Conservation (phyloP, 2,329 filamentous ascomycete species). For the Tolypocladium cylindrosporum region DNA sequence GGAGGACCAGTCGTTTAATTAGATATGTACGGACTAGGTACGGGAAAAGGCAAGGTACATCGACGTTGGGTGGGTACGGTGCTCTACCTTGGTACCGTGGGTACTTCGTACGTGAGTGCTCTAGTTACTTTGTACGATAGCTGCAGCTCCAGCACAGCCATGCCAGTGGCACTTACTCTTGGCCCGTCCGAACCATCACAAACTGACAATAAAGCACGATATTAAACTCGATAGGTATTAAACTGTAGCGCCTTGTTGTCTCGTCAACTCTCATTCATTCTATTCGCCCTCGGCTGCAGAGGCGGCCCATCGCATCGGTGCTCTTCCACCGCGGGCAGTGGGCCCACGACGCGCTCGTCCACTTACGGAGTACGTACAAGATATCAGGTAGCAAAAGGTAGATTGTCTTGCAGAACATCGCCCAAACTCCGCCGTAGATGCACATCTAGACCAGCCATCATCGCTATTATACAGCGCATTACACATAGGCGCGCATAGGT, state of each 20-base stretch:
- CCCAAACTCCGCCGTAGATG: not conserved
- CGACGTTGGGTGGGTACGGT: no score
- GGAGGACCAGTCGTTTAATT: not conserved
- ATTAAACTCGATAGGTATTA: no score
- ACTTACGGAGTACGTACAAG: no score
- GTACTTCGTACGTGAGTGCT: no score
- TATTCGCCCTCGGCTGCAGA: not conserved
- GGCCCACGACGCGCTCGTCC: not conserved
- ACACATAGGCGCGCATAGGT: not conserved
- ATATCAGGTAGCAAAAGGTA: not conserved
- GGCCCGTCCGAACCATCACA: no score
- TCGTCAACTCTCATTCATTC: no score
- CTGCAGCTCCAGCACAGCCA: not conserved
- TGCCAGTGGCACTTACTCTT: not conserved
- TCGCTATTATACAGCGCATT: not conserved
- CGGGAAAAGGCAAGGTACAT: not conserved
- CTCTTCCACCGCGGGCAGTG: not conserved
- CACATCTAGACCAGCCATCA: conserved; percentile 6
- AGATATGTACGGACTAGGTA: not conserved
- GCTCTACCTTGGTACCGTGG: no score
- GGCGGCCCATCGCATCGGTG: not conserved
- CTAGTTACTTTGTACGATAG: no score
- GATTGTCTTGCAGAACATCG: not conserved
- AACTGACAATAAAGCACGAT: no score
- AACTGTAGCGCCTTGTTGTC: no score